phyloP scores from a whole-genome alignment of 768 basidiomycete species.

The Tricholomella constricta region DNA sequence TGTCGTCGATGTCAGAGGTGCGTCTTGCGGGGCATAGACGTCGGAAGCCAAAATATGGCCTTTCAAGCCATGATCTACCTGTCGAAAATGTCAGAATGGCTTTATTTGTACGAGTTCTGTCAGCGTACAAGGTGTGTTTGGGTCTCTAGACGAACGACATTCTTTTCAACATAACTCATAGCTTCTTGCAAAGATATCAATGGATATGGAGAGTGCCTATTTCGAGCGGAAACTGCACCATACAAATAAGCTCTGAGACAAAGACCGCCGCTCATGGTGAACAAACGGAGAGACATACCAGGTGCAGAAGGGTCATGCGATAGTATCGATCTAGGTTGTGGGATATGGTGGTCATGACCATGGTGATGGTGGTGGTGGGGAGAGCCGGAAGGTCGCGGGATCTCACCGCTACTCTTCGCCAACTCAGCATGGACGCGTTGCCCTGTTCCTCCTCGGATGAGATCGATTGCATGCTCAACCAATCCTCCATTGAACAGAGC shows the following conservation, averaged over 20 bases:
- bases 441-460: constrained; percentile 70
- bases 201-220: constrained; percentile 77
- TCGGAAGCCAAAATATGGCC: constrained; percentile 79
- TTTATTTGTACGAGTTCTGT: not conserved
- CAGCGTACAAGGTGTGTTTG: constrained; percentile 44
- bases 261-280: not conserved
- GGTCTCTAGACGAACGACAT: constrained; percentile 44
- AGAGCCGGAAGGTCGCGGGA: constrained; percentile 27
- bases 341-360: constrained; percentile 41
- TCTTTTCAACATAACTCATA: constrained; percentile 51
- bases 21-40: constrained; percentile 62
- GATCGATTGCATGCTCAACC: constrained; percentile 69
- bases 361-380: constrained; percentile 35
- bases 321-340: constrained; percentile 56
- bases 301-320: constrained; percentile 72
- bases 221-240: constrained; percentile 64
- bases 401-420: constrained; percentile 29
- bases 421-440: constrained; percentile 55
- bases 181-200: constrained; percentile 69
- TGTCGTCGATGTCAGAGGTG: constrained; percentile 68
- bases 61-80: constrained; percentile 63
- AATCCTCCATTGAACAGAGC: constrained; percentile 60
- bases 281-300: constrained; percentile 43
- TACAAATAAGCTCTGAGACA: not conserved
- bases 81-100: not conserved